These are phyloP conservation scores for Coffea eugenioides DNA, from an alignment of 257 asterid genomes.

Conservation along the genomic window DNA sequence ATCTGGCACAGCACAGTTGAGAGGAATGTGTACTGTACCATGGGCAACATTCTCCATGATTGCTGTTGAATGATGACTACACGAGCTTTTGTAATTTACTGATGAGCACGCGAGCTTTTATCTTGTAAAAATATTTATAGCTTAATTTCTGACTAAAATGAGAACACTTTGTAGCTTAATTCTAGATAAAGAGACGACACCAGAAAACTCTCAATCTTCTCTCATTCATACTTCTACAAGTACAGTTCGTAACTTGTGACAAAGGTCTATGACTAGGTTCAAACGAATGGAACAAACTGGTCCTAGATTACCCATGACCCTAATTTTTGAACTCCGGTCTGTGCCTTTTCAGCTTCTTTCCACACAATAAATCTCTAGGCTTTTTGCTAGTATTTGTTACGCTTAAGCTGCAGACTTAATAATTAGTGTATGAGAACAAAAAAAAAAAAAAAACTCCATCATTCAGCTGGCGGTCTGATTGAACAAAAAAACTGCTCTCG, in stretches of 20 bases:
- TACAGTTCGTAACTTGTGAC: not conserved
- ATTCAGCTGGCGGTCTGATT: not conserved
- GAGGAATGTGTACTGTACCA: not conserved
- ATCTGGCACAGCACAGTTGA: not conserved
- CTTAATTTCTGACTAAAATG: no score
- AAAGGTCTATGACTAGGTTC: not conserved
- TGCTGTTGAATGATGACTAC: no score
- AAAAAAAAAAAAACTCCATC: no score
- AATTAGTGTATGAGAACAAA: not conserved
- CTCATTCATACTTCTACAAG: not conserved
- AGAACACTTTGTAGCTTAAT: no score
- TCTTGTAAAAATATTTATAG: not conserved
- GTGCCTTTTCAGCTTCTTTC: not conserved
- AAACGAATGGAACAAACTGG: not conserved
- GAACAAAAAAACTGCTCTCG: not conserved
- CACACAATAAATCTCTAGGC: not conserved
- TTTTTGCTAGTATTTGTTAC: not conserved
- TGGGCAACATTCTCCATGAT: not conserved
- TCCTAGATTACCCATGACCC: not conserved
- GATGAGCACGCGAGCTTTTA: not conserved
- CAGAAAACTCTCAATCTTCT: not conserved
- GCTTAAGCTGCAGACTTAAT: not conserved
- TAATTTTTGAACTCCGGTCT: no score
- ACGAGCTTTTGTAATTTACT: not conserved
- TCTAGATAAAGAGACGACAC: not conserved